A percentile compares a stretch with the other conserved stretches of the same genome.
Conservation (phyloP, 1,284 basidiomycete genomes). For the Cerrena zonata region DNA sequence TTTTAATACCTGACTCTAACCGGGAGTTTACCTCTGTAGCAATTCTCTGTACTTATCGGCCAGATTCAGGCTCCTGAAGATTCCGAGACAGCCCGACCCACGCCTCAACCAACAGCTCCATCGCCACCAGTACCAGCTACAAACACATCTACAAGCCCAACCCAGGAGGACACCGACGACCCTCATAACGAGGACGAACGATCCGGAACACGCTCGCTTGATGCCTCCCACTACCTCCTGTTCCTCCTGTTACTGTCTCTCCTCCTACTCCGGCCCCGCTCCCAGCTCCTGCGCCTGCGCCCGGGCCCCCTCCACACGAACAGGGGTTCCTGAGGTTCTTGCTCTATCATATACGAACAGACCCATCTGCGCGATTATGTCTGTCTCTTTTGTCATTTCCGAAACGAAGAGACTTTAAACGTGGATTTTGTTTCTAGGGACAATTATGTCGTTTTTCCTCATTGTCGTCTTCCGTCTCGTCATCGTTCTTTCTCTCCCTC, state of each 20-base stretch:
- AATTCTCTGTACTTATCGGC: conserved; percentile 75
- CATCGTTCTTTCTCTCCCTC: conserved; percentile 63
- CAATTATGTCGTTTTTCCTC: conserved; percentile 60
- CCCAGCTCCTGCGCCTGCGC: conserved; percentile 20
- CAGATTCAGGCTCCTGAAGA: conserved; percentile 81
- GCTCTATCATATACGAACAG: conserved; percentile 53
- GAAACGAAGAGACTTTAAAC: too few species aligned
- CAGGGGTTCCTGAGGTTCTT: conserved; percentile 45
- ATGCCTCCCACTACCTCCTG: too few species aligned
- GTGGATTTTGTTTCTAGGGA: conserved; percentile 51
- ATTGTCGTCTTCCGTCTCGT: conserved; percentile 70
- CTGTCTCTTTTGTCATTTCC: conserved; percentile 20
- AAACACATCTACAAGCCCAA: conserved; percentile 12
- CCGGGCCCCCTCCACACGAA: conserved; percentile 15
- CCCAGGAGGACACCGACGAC: conserved; percentile 10
- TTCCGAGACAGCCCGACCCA: conserved; percentile 14
- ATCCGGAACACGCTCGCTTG: too few species aligned
- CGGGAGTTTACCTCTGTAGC: conserved; percentile 43
- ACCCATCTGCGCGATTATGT: conserved; percentile 71
- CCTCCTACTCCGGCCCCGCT: conserved; percentile 17
- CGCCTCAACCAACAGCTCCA: conserved; percentile 20
- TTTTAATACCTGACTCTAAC: not conserved
- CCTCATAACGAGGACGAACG: not conserved
- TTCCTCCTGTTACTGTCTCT: not conserved
- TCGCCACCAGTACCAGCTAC: conserved; percentile 19